phyloP scores from a whole-genome alignment of 192 early-diverging fungal species.

The Coemansia sp. region DNA sequence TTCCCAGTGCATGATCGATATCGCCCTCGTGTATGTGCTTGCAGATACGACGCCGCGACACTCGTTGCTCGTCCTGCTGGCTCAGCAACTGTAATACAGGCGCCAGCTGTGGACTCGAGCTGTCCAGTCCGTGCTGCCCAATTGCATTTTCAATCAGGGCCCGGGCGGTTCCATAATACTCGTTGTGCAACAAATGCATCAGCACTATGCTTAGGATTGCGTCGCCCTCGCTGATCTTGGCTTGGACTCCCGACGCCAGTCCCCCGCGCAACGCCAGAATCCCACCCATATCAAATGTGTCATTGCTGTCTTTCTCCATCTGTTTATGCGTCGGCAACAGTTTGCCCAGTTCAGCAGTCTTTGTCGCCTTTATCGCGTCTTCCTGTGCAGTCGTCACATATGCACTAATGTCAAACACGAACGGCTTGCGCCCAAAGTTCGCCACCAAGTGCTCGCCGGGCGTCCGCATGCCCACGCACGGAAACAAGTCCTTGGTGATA shows the following conservation, averaged over 20 bases:
- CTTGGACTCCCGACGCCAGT: not conserved
- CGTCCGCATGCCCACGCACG: constrained; percentile 63
- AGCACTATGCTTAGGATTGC: constrained; percentile 62
- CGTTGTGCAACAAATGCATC: constrained; percentile 81
- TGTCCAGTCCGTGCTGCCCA: constrained; percentile 10
- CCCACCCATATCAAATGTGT: not conserved
- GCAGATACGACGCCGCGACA: constrained; percentile 52
- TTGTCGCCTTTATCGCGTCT: constrained; percentile 19
- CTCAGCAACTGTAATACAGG: constrained; percentile 26
- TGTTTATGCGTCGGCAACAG: constrained; percentile 11
- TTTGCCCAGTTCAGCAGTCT: constrained; percentile 4
- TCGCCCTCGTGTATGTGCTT: constrained; percentile 66
- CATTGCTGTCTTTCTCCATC: not conserved
- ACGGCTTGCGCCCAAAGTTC: constrained; percentile 64
- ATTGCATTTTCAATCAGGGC: constrained; percentile 58
- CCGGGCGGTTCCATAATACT: constrained; percentile 75
- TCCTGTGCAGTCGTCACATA: constrained; percentile 28
- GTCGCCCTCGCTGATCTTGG: constrained; percentile 9
- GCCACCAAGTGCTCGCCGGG: constrained; percentile 56
- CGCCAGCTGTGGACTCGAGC: constrained; percentile 10
- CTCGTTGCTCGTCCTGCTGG: constrained; percentile 34
- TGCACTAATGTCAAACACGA: constrained; percentile 61
- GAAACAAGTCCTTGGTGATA: constrained; percentile 51
- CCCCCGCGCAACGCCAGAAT: constrained; percentile 10
- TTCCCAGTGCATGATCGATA: constrained; percentile 70